A percentile compares a stretch with the other conserved stretches of the same genome.
These are phyloP conservation scores for Tuber brumale DNA, from an alignment of 495 filamentous ascomycete genomes.

Conservation along the genomic window DNA sequence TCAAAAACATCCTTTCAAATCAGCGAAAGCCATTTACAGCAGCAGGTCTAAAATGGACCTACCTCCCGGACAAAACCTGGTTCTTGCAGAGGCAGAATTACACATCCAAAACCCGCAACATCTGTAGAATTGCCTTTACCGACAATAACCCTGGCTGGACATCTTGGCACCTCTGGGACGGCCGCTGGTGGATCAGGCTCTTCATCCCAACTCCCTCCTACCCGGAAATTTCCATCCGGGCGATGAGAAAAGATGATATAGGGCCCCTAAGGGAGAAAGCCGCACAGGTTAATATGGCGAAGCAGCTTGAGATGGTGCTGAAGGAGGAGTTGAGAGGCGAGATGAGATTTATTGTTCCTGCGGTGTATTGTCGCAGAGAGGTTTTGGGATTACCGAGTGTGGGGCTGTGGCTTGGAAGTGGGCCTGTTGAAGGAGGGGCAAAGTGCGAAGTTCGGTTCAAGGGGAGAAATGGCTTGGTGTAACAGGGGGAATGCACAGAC, in stretches of 20 bases:
- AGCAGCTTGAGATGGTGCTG: conserved; percentile 8
- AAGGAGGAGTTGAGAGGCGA: conserved; percentile 15
- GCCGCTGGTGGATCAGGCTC: conserved; percentile 73
- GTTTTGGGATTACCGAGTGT: conserved; percentile 18
- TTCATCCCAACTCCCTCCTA: conserved; percentile 8
- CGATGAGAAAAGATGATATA: conserved; percentile 8
- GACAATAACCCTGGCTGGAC: conserved; percentile 29
- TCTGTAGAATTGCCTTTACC: neutral
- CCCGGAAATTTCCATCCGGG: neutral
- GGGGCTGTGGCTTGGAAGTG: conserved; percentile 10
- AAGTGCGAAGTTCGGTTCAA: conserved; percentile 25
- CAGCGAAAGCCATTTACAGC: conserved; percentile 24
- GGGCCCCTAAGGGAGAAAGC: conserved; percentile 15
- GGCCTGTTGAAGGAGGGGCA: neutral
- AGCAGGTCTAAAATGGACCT: conserved; percentile 29
- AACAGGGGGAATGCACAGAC: neutral
- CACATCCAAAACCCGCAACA: neutral
- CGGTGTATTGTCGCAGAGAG: conserved; percentile 18
- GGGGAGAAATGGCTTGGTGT: neutral
- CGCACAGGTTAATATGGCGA: conserved; percentile 14
- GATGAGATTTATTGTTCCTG: conserved; percentile 26
- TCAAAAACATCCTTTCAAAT: conserved; percentile 31
- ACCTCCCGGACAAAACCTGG: conserved; percentile 22
- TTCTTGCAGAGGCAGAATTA: conserved; percentile 6
- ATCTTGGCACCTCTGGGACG: conserved; percentile 64